Evolutionary conservation across 495 filamentous ascomycete genomes (phyloP).

Genomic region (Lophium mytilinum): DNA sequence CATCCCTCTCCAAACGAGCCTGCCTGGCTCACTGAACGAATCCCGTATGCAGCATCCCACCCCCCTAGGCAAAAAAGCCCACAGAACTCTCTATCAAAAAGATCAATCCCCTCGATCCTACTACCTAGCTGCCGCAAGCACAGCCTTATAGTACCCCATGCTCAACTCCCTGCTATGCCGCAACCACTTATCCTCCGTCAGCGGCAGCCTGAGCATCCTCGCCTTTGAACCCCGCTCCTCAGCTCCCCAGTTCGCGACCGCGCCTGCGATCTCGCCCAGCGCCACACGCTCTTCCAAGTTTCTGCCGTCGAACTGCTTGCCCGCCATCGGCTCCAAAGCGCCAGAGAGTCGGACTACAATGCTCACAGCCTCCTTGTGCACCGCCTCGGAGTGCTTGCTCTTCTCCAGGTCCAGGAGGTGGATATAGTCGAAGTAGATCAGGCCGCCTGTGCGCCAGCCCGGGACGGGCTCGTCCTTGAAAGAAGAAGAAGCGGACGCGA

Average conservation of each 20-base stretch:
- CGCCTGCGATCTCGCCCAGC: slow-evolving; percentile 56
- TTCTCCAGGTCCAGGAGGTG: slow-evolving; percentile 44
- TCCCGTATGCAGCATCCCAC: too few relatives aligned
- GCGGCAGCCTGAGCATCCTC: slow-evolving; percentile 55
- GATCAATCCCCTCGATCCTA: background rate
- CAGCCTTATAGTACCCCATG: slow-evolving; percentile 53
- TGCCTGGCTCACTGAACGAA: too few relatives aligned
- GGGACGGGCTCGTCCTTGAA: slow-evolving; percentile 20
- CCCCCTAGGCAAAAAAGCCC: background rate
- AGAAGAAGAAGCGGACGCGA: background rate
- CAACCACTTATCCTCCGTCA: slow-evolving; percentile 63
- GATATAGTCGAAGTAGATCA: slow-evolving; percentile 76
- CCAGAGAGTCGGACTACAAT: slow-evolving; percentile 57
- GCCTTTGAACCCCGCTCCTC: slow-evolving; percentile 46
- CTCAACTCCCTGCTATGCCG: slow-evolving; percentile 61
- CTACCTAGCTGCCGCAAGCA: slow-evolving; percentile 36
- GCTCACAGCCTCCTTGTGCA: slow-evolving; percentile 41
- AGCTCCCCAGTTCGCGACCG: slow-evolving; percentile 54
- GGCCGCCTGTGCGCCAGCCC: slow-evolving; percentile 69
- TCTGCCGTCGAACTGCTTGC: slow-evolving; percentile 46
- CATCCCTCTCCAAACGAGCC: too few relatives aligned
- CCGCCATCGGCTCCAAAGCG: slow-evolving; percentile 48
- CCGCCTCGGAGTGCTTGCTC: slow-evolving; percentile 26
- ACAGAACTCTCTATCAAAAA: background rate
- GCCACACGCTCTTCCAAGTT: slow-evolving; percentile 76